phyloP scores from a whole-genome alignment of 2,329 filamentous ascomycete species.

The Pyricularia grisea region DNA sequence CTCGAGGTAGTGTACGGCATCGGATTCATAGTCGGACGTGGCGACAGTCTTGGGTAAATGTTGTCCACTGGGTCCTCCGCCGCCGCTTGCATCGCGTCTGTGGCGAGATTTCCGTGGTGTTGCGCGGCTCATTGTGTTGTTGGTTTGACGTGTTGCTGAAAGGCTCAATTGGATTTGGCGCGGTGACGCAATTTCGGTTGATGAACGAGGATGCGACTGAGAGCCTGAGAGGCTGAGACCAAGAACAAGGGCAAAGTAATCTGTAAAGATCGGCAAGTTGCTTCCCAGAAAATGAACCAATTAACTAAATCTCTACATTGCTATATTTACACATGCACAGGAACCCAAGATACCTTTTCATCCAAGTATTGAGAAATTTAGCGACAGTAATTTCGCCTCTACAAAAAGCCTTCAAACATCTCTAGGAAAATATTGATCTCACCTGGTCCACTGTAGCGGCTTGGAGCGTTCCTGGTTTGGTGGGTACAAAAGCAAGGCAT shows the following conservation, averaged over 20 bases:
- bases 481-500: neutral
- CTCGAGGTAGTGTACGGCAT: slow-evolving; percentile 41
- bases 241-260: neutral
- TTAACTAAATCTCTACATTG: neutral
- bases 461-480: neutral
- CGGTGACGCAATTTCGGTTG: neutral
- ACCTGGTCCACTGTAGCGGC: neutral
- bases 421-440: neutral
- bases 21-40: slow-evolving; percentile 57
- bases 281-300: neutral
- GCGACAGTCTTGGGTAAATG: slow-evolving; percentile 26
- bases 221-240: neutral
- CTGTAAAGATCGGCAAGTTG: neutral
- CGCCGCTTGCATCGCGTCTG: slow-evolving; percentile 15
- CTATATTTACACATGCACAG: neutral
- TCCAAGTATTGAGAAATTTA: too few relatives aligned
- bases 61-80: slow-evolving; percentile 22
- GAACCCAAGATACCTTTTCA: neutral
- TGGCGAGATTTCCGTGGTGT: slow-evolving; percentile 26
- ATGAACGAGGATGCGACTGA: neutral
- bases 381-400: too few relatives aligned
- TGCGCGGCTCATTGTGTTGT: slow-evolving; percentile 29
- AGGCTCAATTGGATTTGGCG: neutral
- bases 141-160: neutral
- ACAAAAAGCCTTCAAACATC: too few relatives aligned